Conservation (phyloP, 2,329 filamentous ascomycete species). For the Cylindrodendrum hubeiense region DNA sequence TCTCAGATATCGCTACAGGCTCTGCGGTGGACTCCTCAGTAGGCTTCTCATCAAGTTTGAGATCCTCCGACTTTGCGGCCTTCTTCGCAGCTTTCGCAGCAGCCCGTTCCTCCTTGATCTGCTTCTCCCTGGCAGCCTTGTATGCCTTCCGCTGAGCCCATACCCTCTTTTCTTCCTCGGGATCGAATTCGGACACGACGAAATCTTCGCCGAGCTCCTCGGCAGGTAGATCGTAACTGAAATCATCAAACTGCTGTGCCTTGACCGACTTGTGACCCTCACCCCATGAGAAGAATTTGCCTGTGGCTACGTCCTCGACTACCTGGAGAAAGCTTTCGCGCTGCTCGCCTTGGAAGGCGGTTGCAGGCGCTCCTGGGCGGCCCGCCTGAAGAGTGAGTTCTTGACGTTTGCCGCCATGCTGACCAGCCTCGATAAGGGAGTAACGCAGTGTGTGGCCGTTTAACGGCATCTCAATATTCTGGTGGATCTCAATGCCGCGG, state of each 20-base stretch:
- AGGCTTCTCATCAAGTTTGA: not conserved
- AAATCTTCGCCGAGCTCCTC: slow-evolving; percentile 40
- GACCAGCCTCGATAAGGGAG: slow-evolving; percentile 64
- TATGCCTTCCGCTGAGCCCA: not conserved
- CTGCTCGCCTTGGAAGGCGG: slow-evolving; percentile 14
- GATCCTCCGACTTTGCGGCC: not conserved
- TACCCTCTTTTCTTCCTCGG: slow-evolving; percentile 10
- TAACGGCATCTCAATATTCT: slow-evolving; percentile 57
- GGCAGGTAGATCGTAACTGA: slow-evolving; percentile 44
- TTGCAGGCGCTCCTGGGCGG: not conserved
- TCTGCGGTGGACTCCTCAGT: not conserved
- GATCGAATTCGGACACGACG: slow-evolving; percentile 29
- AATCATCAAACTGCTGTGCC: slow-evolving; percentile 42
- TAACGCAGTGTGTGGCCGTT: slow-evolving; percentile 61
- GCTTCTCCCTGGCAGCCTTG: not conserved
- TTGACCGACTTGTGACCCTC: slow-evolving; percentile 47
- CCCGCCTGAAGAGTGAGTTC: slow-evolving; percentile 58
- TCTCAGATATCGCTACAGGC: not conserved
- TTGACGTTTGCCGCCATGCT: slow-evolving; percentile 63
- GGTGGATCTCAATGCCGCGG: slow-evolving; percentile 65
- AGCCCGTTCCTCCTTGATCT: not conserved
- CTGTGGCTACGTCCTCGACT: slow-evolving; percentile 47
- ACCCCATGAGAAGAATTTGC: slow-evolving; percentile 51
- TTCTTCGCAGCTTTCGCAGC: not conserved
- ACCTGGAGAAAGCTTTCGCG: slow-evolving; percentile 42